Evolutionary conservation across 352 stramenopile genomes (phyloP).

Genomic region (Phytophthora agathidicida): DNA sequence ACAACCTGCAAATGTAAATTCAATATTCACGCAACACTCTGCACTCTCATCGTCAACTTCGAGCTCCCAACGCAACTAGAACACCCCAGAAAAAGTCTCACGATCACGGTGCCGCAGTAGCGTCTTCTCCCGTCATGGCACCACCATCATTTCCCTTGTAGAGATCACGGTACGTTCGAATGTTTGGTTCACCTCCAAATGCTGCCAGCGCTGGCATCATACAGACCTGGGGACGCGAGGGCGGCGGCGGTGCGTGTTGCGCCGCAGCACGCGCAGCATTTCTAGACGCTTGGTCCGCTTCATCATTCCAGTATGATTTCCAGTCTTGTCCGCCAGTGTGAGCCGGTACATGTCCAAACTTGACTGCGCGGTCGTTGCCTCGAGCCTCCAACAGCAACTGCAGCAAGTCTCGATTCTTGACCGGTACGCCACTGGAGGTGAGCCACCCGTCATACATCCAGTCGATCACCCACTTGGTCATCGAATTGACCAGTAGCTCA

Average conservation of each 20-base stretch:
- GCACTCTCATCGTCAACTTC: too few species aligned
- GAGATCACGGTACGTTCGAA: constrained; percentile 7
- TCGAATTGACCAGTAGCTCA: constrained; percentile 16
- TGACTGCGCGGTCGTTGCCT: not conserved
- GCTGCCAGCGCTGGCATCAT: constrained; percentile 7
- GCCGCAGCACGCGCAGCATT: not conserved
- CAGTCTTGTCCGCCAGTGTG: constrained; percentile 10
- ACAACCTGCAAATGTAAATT: too few species aligned
- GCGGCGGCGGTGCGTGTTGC: not conserved
- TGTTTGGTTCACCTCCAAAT: constrained; percentile 3
- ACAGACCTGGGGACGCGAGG: not conserved
- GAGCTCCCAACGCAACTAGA: too few species aligned
- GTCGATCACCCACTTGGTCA: constrained; percentile 21
- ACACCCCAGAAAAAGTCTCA: too few species aligned
- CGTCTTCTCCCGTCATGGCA: not conserved
- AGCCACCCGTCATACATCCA: constrained; percentile 22
- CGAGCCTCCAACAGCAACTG: constrained; percentile 3
- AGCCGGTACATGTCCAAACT: constrained; percentile 14
- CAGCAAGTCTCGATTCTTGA: constrained; percentile 20
- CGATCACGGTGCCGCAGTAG: not conserved
- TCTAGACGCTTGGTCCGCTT: constrained; percentile 12
- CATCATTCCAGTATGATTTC: constrained; percentile 21
- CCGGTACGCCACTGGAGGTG: constrained; percentile 4
- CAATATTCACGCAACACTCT: too few species aligned
- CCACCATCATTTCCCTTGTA: not conserved